Evolutionary conservation across 2,329 filamentous ascomycete genomes (phyloP).

Genomic region (Diaporthe sp.): DNA sequence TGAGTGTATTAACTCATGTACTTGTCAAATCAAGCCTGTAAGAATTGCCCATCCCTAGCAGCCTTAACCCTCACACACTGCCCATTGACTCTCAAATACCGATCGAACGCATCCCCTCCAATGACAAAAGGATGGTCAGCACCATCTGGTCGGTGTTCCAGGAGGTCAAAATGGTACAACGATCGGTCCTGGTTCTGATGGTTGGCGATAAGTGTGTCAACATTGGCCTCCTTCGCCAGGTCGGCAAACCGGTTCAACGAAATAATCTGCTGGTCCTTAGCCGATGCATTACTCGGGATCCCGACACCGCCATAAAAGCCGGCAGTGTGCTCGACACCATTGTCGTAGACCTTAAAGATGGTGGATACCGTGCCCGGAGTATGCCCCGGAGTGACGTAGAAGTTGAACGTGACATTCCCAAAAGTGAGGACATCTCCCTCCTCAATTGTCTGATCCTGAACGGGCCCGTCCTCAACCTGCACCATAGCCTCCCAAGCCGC

Average conservation of each 20-base stretch:
- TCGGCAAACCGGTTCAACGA: conserved; percentile 8
- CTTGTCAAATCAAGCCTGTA: not conserved
- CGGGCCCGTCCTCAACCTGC: not conserved
- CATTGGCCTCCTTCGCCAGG: conserved; percentile 35
- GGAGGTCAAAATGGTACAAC: conserved; percentile 10
- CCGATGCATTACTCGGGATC: not conserved
- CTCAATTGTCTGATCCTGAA: not conserved
- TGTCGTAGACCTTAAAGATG: not conserved
- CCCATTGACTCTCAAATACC: not conserved
- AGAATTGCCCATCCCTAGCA: conserved; percentile 14
- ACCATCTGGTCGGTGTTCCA: not conserved
- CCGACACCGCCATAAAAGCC: conserved; percentile 4
- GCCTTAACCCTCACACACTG: conserved; percentile 12
- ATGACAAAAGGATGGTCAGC: not conserved
- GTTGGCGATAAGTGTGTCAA: conserved; percentile 42
- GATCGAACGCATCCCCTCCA: conserved; percentile 5
- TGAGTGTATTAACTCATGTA: too few relatives aligned
- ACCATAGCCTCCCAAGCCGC: conserved; percentile 11
- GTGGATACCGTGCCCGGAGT: conserved; percentile 3
- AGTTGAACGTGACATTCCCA: conserved; percentile 6
- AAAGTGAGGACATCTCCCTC: not conserved
- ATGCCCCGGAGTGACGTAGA: not conserved
- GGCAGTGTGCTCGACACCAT: not conserved
- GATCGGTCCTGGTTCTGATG: conserved; percentile 43
- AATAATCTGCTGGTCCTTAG: conserved; percentile 8